Conservation (phyloP, 2,329 filamentous ascomycete genomes). For the Fusarium miscanthi region DNA sequence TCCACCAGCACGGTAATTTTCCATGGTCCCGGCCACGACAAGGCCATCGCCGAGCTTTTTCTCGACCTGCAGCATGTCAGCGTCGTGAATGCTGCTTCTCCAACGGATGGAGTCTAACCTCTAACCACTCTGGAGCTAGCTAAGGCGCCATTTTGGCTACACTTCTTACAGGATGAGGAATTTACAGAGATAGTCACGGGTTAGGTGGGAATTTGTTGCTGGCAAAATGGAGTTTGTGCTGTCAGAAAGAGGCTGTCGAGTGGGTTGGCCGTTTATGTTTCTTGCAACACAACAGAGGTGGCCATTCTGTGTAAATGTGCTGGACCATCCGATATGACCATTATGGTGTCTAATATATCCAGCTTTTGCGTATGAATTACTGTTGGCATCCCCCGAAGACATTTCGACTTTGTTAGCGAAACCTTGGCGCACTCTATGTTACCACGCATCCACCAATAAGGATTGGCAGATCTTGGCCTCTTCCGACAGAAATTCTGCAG, state of each 20-base stretch:
- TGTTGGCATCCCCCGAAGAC: neutral
- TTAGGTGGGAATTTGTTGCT: too few relatives aligned
- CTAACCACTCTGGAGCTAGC: neutral
- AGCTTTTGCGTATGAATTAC: too few relatives aligned
- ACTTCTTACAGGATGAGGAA: accelerated
- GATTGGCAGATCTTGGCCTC: neutral
- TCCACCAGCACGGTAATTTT: neutral
- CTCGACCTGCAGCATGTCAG: neutral
- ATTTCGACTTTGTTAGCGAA: neutral
- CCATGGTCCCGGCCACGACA: neutral
- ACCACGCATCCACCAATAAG: neutral
- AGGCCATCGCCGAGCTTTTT: neutral
- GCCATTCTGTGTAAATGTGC: neutral
- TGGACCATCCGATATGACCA: neutral
- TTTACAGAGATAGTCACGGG: accelerated
- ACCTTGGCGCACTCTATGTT: neutral
- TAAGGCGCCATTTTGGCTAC: neutral
- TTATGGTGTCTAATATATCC: too few relatives aligned
- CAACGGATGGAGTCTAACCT: accelerated
- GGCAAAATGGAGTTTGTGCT: accelerated
- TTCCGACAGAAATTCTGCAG: neutral
- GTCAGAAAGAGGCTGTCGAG: too few relatives aligned
- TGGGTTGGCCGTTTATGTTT: neutral
- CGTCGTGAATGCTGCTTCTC: accelerated
- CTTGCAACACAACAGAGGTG: neutral